Conservation (phyloP, 169 alveolate genomes). For the Perkinsus olseni region DNA sequence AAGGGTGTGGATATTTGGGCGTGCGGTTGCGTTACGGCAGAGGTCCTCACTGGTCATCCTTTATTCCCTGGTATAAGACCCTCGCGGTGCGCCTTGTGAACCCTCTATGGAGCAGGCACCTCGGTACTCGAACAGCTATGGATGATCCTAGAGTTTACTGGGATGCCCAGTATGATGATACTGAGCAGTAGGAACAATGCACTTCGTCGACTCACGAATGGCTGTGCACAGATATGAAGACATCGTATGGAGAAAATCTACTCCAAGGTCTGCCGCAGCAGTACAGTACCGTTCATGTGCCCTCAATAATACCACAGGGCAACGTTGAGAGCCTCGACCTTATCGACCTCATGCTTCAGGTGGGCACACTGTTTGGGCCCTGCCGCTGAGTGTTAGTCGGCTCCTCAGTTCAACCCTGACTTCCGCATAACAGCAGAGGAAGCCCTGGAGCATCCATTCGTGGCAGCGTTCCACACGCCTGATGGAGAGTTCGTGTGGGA, state of each 20-base stretch:
- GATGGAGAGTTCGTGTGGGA: constrained; percentile 12
- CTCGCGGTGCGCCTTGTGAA: neutral
- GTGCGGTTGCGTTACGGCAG: constrained; percentile 81
- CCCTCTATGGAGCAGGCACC: neutral
- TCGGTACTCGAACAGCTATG: neutral
- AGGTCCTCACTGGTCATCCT: constrained; percentile 75
- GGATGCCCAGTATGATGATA: neutral
- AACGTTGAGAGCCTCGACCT: neutral
- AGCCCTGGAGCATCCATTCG: constrained; percentile 48
- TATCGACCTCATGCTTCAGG: neutral
- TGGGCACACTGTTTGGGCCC: neutral
- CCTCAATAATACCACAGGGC: neutral
- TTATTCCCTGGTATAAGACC: constrained; percentile 71
- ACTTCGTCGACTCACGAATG: neutral
- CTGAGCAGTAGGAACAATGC: neutral
- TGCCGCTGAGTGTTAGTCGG: neutral
- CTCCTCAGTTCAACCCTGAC: constrained; percentile 39
- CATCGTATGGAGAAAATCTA: neutral
- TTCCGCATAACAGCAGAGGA: constrained; percentile 45
- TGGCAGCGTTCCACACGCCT: constrained; percentile 40
- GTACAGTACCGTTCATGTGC: neutral
- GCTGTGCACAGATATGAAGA: neutral
- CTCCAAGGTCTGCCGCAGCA: neutral
- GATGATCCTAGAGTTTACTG: neutral
- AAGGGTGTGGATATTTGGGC: constrained; percentile 81